Evolutionary conservation across 441 rosid species (phyloP), one percentile per base, ranked within the genome.

Genomic region (Adansonia rubrostipa): DNA sequence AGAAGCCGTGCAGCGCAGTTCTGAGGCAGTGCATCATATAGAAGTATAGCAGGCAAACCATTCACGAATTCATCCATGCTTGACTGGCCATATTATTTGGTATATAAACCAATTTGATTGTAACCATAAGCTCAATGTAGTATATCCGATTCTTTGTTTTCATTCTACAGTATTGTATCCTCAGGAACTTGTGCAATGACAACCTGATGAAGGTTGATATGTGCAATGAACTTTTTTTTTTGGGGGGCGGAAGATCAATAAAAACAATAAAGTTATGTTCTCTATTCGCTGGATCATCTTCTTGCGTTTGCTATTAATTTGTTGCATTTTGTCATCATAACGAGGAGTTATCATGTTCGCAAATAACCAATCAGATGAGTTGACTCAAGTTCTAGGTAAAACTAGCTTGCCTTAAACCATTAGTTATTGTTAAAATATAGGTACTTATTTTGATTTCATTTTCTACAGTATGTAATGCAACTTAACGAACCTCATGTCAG

Each of bases 11-110:
- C 74, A 67, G 20, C 79, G 75, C 42, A 62, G 57, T 24, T 48
- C 70, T 3, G 82, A 72, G 20, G 77, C 9, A 42, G 20, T 80
- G 76, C 84, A 74, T 20, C 72, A 65, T 6, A 14, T 67, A 57
- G 60, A 75, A 13, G 70, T 62, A 28, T 75, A 75, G 71, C 70
- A 15, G 22, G 51, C 13, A 45, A 57, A 57, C 42, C 14, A 15
- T 58, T 17, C 36, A 20, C 3, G 24, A 2, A 20, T 47, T 66
- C 56, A 67, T 47, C 17, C 15, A 4, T 42, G 5, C 40, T 22
- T 14, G 44, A 17, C 42, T 62, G 17, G 15, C 53, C 57, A 15
- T 62, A 14, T 22, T 58, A 56, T 73, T 75, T 60, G 67, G 33
- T 28, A 3, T 15, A 24, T 61, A 24, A 11, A 64, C 20, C 60